Base-by-base conservation (phyloP, 768 basidiomycete genomes). In the Mycena vitilis region DNA sequence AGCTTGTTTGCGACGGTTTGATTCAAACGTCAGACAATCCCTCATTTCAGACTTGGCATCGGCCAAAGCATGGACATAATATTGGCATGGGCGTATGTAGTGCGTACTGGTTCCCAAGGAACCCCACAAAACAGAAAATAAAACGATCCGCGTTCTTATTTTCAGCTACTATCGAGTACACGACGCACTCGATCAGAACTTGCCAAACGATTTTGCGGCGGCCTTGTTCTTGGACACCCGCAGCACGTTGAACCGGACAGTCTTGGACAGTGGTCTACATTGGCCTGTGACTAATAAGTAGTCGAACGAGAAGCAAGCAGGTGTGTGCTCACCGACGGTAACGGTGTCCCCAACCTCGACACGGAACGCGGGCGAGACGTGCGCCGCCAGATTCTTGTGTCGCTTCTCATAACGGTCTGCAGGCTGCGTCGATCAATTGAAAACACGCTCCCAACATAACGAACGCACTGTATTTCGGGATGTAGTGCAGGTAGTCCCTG, bases 201-300 rank as follows among this genome's bases (percentile, higher is more conserved):
- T 98, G 84, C 89, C 88, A 85, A 99, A 99, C 59, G 93, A 85
- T 87, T 97, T 98, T 66, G 89, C 81, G 40, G 95, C 79, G 13
- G 95, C 95, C 89, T 96, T 96, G 90, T 84, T 96, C 90, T 93
- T 95, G 73, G 90, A 80, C 81, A 99, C 97, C 76, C 96, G 93
- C 79, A 99, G 82, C 66, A 99, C 98, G 84, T 99, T 99, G 92
- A 99, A 99, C 58, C 98, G 94, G 77, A 98, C 95, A 40, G 97
- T 99, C 85, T 99, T 99, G 69, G 98, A 99, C 76, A 99, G 83
- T 75, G 98, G 98, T 79, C 98, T 93, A 87, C 98, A 99, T 89
- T 99, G 98, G 42, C 96, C 95, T 95, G 20, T 18, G 13, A 30
- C 22, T 12, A 65, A 45, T 44, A 66, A 56, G 23, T 30, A 16